Evolutionary conservation across 1,284 basidiomycete species (phyloP).

Genomic region (Xerocomus nothofagi): DNA sequence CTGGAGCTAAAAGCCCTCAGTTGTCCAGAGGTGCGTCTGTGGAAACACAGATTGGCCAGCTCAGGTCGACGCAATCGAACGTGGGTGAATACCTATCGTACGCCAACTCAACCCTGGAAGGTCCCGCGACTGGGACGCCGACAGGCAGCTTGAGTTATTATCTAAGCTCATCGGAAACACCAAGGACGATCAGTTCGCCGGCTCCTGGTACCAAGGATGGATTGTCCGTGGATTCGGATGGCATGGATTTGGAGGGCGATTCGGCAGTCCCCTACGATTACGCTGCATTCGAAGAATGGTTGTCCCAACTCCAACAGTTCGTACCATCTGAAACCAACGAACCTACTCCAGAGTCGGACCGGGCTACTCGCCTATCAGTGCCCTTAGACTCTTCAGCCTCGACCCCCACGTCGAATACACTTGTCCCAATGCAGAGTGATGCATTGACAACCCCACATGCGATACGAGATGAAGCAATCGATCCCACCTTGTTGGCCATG

Average conservation of each 20-base stretch:
- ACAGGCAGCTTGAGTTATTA: neutral
- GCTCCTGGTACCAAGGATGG: conserved; percentile 7
- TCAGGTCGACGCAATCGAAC: neutral
- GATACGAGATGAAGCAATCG: conserved; percentile 34
- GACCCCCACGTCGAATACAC: neutral
- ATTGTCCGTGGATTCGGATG: conserved; percentile 4
- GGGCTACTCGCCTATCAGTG: neutral
- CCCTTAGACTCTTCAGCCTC: conserved; percentile 2
- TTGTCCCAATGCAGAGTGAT: neutral
- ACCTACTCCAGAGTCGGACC: conserved; percentile 16
- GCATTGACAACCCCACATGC: neutral
- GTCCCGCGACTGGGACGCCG: neutral
- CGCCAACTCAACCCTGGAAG: neutral
- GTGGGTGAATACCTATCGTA: neutral
- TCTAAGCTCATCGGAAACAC: conserved; percentile 4
- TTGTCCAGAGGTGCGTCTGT: conserved; percentile 18
- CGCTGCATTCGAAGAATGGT: conserved; percentile 50
- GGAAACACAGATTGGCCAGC: conserved; percentile 12
- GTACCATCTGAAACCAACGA: conserved; percentile 23
- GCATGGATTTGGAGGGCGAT: conserved; percentile 1
- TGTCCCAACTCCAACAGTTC: conserved; percentile 47
- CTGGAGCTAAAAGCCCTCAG: neutral
- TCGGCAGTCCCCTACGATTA: conserved; percentile 32
- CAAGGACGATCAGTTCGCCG: neutral
- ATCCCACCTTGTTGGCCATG: conserved; percentile 38